Base-by-base conservation (phyloP, 805 yeast genomes). In the Starmerella roubikii region DNA sequence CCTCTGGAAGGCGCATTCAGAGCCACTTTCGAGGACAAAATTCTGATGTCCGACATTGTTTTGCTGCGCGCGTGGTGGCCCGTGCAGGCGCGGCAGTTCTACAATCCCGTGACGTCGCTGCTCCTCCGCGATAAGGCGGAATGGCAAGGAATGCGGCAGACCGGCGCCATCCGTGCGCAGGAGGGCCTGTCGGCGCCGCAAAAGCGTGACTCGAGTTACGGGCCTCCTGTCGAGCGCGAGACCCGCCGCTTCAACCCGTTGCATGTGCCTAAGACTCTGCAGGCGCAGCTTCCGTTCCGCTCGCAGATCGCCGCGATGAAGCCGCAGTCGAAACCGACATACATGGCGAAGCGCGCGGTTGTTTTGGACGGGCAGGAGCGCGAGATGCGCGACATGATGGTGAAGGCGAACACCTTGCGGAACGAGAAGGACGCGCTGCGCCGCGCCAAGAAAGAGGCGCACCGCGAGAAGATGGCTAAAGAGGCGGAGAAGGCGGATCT, bases 41-140 rank as follows among this genome's bases (percentile, higher is more conserved):
- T 88, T 28, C 68, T 88, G 39, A 69, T 91, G 76, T 49, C 57
- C 32, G 98, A 91, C 60, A 79, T 83, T 39, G 72, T 91, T 13
- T 77, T 88, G 52, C 64, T 91, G 57, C 77, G 94, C 57, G 86
- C 97, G 3, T 91, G 98, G 98, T 86, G 85, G 57, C 97, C 97
- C 2, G 93, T 91, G 28, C 76, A 72, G 48, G 81, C 91, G 13
- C 79, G 88, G 59, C 76, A 76, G 58, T 91, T 84, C 61, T 93
- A 88, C 61, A 93, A 91, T 56, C 97, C 97, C 1, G 97, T 91
- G 17, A 81, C 96, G 0, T 91, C 98, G 1, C 66, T 88, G 55
- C 67, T 93, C 52, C 60, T 86, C 42, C 56, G 65, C 26, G 73
- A 84, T 49, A 91, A 91, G 62, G 66, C 69, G 24, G 82, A 82